phyloP scores from a whole-genome alignment of 2,329 filamentous ascomycete species.

The Ophiostoma angusticollis region DNA sequence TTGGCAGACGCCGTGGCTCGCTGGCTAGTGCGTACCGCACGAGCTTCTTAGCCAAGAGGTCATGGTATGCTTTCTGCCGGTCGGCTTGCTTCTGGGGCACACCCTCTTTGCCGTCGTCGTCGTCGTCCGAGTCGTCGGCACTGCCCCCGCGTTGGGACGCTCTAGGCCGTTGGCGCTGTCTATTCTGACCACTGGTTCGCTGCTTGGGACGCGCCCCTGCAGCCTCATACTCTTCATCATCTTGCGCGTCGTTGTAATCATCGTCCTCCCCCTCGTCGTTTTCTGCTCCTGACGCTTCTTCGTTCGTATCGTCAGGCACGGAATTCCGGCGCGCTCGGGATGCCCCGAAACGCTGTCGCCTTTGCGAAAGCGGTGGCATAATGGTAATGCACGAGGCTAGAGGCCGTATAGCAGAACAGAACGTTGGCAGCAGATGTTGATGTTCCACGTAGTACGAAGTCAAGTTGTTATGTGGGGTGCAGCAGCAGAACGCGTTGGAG shows the following conservation, averaged over 20 bases:
- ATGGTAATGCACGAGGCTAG: neutral
- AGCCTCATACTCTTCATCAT: too few relatives aligned
- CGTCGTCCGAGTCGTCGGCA: conserved; percentile 1
- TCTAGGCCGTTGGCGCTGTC: neutral
- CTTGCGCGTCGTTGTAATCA: too few relatives aligned
- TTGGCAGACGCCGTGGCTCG: conserved; percentile 48
- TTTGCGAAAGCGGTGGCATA: conserved; percentile 8
- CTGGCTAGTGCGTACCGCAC: conserved; percentile 56
- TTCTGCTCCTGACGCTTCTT: conserved; percentile 6
- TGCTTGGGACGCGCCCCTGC: too few relatives aligned
- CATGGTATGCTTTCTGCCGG: conserved; percentile 26
- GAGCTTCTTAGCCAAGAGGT: conserved; percentile 50
- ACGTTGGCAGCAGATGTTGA: too few relatives aligned
- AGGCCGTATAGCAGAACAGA: neutral
- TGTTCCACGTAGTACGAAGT: too few relatives aligned
- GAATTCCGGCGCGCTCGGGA: too few relatives aligned
- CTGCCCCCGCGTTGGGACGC: neutral
- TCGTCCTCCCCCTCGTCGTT: conserved; percentile 7
- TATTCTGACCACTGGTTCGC: too few relatives aligned
- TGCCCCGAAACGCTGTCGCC: conserved; percentile 5
- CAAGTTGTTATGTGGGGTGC: too few relatives aligned
- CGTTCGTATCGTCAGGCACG: conserved; percentile 2
- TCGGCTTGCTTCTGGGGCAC: conserved; percentile 6
- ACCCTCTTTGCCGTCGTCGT: neutral
- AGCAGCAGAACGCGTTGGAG: too few relatives aligned